Base-by-base conservation (phyloP, 2,329 filamentous ascomycete genomes). In the Aureobasidium sp. region DNA sequence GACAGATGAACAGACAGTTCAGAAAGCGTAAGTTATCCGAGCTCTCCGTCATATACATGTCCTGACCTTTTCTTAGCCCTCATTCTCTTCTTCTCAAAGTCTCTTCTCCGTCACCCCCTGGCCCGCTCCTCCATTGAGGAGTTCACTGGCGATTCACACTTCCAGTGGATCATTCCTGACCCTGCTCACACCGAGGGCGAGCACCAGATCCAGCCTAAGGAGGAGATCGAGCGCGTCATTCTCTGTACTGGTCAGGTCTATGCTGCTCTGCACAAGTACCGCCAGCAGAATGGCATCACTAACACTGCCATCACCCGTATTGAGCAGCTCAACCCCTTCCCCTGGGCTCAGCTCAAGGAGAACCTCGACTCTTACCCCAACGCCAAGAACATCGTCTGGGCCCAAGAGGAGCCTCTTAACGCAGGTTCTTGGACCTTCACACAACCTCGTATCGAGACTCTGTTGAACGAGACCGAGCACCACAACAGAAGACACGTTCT, bases 1-100 rank as follows among this genome's bases (percentile, higher is more conserved):
- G 94, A 77, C 94, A 99, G 81, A 96, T 99, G 87, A 92, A 97
- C 83, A 87, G 94, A 72, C 93, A 99, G 75, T 99, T 99, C 89
- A 87, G 94, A 79, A 99, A 99, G 83, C 94, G 90, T 94, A 83
- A 86, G 89, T 82, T 46, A 36, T 57, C 24, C 5, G 2, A 51
- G 29, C 47, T 59, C 52, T 46, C 27, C 24, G 34, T 46, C 15
- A 9, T 50, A 48, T n/a, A n/a, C 36, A 57, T 64, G 62, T 51
- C 63, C 26, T 65, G 71, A 64, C 51, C 61, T 62, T 73, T 46
- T 39, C 9, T 47, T 71, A 93, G 90, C 94, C 70, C 86, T 99
- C 62, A 83, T 97, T 71, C 88, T 97, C 70, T 99, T 99, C 88
- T 99, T 99, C 84, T 96, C 91, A 71, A 99, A 99, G 82, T 89